Evolutionary conservation across 352 stramenopile species (phyloP).

Genomic region (Thalassiosira mediterranea): DNA sequence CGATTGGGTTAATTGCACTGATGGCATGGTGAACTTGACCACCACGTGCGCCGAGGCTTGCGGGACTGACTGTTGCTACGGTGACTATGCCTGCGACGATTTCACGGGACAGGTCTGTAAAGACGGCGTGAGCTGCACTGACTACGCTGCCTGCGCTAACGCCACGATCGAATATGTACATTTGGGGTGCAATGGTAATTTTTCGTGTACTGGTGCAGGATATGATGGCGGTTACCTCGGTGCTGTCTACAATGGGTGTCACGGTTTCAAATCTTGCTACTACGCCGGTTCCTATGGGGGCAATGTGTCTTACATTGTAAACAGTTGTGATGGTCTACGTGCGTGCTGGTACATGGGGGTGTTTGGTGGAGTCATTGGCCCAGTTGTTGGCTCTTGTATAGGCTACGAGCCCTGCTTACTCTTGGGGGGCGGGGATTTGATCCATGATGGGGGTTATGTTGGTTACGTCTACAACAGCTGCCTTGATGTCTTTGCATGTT

Average conservation of each 20-base stretch:
- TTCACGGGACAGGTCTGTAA: conserved; percentile 15
- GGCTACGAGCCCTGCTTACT: neutral
- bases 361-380: neutral
- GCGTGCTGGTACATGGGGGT: neutral
- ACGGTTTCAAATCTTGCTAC: neutral
- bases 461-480: neutral
- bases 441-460: neutral
- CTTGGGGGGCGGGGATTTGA: too few species aligned
- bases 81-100: neutral
- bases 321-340: neutral
- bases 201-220: neutral
- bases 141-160: neutral
- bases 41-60: neutral
- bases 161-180: neutral
- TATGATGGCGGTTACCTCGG: neutral
- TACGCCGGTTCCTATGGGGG: neutral
- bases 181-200: neutral
- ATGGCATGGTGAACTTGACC: neutral
- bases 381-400: neutral
- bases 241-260: neutral
- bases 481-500: neutral
- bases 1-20: neutral
- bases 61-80: neutral
- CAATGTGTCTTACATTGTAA: neutral
- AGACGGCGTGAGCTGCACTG: conserved; percentile 9